Percentiles rank a stretch among this genome's conserved stretches.
Conservation (phyloP, 2,329 filamentous ascomycete species). For the Apiospora kogelbergensis region DNA sequence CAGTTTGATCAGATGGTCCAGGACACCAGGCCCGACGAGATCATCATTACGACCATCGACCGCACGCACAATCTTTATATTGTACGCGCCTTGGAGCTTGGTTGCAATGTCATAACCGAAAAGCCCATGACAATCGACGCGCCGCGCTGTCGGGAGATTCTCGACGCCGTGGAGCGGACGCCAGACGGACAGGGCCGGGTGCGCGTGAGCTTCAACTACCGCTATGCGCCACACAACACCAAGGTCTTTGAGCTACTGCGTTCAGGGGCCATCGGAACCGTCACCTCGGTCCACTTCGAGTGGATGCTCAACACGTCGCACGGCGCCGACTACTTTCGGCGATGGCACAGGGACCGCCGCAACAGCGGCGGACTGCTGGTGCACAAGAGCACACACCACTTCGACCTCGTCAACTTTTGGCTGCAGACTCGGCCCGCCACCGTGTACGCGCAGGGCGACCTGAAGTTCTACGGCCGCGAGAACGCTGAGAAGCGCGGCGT, state of each 20-base stretch:
- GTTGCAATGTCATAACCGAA: constrained; percentile 61
- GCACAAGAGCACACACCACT: constrained; percentile 64
- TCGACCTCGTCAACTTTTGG: constrained; percentile 65
- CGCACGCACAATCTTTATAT: constrained; percentile 62
- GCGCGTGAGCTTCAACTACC: constrained; percentile 64
- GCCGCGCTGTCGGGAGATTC: constrained; percentile 52
- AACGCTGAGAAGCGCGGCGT: constrained; percentile 58
- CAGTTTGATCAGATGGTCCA: constrained; percentile 59
- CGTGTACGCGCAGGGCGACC: constrained; percentile 58
- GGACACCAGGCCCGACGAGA: constrained; percentile 57
- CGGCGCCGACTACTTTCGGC: constrained; percentile 62
- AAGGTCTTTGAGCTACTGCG: constrained; percentile 55
- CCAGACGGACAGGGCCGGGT: constrained; percentile 27
- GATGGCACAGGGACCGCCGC: constrained; percentile 61
- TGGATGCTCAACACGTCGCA: constrained; percentile 64
- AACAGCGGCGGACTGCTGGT: constrained; percentile 61
- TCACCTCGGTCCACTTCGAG: constrained; percentile 61
- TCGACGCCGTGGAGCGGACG: constrained; percentile 52
- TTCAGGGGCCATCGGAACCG: constrained; percentile 54
- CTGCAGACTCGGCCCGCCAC: constrained; percentile 53
- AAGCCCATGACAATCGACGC: constrained; percentile 66
- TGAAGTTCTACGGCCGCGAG: constrained; percentile 61
- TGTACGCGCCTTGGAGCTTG: constrained; percentile 56
- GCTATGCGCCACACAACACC: constrained; percentile 65
- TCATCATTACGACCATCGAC: constrained; percentile 65